These are phyloP conservation scores for Fusarium equiseti DNA, from an alignment of 2,329 filamentous ascomycete species.

Conservation along the genomic window DNA sequence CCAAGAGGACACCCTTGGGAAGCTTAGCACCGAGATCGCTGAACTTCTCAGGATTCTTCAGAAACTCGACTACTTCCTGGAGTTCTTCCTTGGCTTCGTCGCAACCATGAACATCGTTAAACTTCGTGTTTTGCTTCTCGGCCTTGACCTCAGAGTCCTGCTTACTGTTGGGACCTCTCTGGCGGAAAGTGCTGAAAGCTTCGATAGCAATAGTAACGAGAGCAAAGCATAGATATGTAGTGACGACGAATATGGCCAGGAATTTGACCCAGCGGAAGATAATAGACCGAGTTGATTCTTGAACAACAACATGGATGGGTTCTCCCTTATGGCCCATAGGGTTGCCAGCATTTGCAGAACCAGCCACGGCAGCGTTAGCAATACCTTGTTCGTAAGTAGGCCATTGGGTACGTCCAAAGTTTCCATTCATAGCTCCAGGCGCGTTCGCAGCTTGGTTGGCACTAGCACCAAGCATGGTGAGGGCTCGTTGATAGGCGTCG, in stretches of 20 bases:
- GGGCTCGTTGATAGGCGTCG: slow-evolving; percentile 80
- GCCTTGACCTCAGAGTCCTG: slow-evolving; percentile 88
- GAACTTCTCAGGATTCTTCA: slow-evolving; percentile 93
- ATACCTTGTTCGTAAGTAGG: slow-evolving; percentile 48
- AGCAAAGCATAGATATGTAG: slow-evolving; percentile 83
- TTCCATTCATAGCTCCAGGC: slow-evolving; percentile 32
- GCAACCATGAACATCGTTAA: slow-evolving; percentile 94
- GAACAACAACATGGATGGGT: slow-evolving; percentile 95
- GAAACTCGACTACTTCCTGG: slow-evolving; percentile 95
- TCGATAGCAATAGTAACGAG: slow-evolving; percentile 87
- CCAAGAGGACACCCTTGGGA: slow-evolving; percentile 94
- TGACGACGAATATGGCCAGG: slow-evolving; percentile 79
- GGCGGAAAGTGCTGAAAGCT: slow-evolving; percentile 81
- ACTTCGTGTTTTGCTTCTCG: slow-evolving; percentile 90
- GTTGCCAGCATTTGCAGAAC: slow-evolving; percentile 38
- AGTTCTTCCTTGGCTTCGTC: slow-evolving; percentile 99
- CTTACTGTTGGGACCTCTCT: slow-evolving; percentile 72
- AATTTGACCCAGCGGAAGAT: slow-evolving; percentile 96
- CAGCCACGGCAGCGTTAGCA: slow-evolving; percentile 46
- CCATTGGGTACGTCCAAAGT: slow-evolving; percentile 48
- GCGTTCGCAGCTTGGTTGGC: slow-evolving; percentile 45
- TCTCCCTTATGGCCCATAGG: slow-evolving; percentile 78
- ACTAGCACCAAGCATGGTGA: slow-evolving; percentile 58
- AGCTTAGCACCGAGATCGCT: slow-evolving; percentile 94
- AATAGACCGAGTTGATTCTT: slow-evolving; percentile 82